Percentiles rank a stretch among this genome's conserved stretches.
These are phyloP conservation scores for Boletus rubroflammeus DNA, from an alignment of 768 basidiomycete genomes.

Conservation along the genomic window DNA sequence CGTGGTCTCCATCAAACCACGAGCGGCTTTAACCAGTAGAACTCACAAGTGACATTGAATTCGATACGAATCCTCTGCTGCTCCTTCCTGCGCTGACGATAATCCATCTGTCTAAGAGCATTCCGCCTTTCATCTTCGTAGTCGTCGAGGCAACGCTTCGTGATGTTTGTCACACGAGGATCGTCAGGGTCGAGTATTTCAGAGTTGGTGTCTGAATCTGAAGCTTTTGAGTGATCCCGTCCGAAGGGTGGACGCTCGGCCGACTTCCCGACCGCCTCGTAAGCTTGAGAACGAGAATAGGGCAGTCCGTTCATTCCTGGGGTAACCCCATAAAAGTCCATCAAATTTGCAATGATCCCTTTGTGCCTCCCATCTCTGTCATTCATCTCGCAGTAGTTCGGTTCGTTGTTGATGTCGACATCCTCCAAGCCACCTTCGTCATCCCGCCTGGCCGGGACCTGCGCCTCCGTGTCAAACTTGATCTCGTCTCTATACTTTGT, in stretches of 20 bases:
- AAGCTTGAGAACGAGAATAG: constrained; percentile 22
- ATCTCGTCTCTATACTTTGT: constrained; percentile 11
- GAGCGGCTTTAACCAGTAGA: constrained; percentile 8
- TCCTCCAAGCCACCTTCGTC: constrained; percentile 20
- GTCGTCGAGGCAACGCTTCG: constrained; percentile 49
- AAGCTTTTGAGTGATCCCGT: constrained; percentile 44
- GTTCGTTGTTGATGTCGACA: constrained; percentile 10
- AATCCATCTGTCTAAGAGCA: constrained; percentile 60
- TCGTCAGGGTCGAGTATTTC: constrained; percentile 69
- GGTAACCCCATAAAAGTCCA: constrained; percentile 29
- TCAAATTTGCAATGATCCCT: constrained; percentile 29
- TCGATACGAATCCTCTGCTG: constrained; percentile 63
- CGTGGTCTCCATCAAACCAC: neutral
- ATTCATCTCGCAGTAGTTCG: constrained; percentile 15
- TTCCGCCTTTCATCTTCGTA: constrained; percentile 61
- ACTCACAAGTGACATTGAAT: constrained; percentile 69
- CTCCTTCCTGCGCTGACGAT: constrained; percentile 63
- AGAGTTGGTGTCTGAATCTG: constrained; percentile 39
- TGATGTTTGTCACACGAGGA: constrained; percentile 60
- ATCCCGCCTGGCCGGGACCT: constrained; percentile 4
- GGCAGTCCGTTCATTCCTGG: constrained; percentile 25
- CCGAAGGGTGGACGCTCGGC: constrained; percentile 11
- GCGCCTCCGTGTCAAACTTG: constrained; percentile 25
- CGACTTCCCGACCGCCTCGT: constrained; percentile 13
- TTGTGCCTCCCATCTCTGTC: constrained; percentile 24